Conservation (phyloP, 805 yeast species). For the Kodamaea nitidulidarum region DNA sequence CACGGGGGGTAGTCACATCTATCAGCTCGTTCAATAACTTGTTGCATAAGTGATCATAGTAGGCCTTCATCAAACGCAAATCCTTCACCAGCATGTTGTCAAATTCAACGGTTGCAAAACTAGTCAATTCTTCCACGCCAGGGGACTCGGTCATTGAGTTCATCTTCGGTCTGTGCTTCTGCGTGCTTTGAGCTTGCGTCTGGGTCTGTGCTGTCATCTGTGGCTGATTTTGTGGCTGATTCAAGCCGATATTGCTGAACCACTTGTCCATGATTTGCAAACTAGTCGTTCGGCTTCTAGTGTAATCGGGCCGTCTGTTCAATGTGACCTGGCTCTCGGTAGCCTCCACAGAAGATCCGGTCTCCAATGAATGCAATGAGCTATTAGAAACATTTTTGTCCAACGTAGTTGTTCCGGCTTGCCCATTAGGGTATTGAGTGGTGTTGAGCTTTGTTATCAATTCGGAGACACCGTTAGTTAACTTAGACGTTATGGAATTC, state of each 20-base stretch:
- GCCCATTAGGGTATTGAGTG: slow-evolving; percentile 8
- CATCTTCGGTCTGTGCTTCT: slow-evolving; percentile 9
- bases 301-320: slow-evolving; percentile 22
- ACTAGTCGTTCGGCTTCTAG: slow-evolving; percentile 33
- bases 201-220: not conserved
- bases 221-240: not conserved
- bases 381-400: slow-evolving; percentile 22
- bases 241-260: slow-evolving; percentile 32
- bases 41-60: slow-evolving; percentile 37
- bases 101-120: slow-evolving; percentile 32
- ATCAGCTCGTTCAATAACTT: not conserved
- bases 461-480: slow-evolving; percentile 39
- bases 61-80: slow-evolving; percentile 28
- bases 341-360: slow-evolving; percentile 15
- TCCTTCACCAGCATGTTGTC: slow-evolving; percentile 35
- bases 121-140: slow-evolving; percentile 23
- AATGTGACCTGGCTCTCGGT: slow-evolving; percentile 10
- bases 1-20: not conserved
- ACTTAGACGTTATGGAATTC: slow-evolving; percentile 34
- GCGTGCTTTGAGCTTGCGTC: slow-evolving; percentile 4
- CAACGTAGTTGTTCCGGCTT: slow-evolving; percentile 2
- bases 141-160: slow-evolving; percentile 6
- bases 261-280: slow-evolving; percentile 42
- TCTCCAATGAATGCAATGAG: slow-evolving; percentile 34
- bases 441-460: slow-evolving; percentile 39